A percentile compares a stretch with the other conserved stretches of the same genome.
These are phyloP conservation scores for Oryza longistaminata DNA, from an alignment of 176 grass and related monocot species.

Conservation along the genomic window DNA sequence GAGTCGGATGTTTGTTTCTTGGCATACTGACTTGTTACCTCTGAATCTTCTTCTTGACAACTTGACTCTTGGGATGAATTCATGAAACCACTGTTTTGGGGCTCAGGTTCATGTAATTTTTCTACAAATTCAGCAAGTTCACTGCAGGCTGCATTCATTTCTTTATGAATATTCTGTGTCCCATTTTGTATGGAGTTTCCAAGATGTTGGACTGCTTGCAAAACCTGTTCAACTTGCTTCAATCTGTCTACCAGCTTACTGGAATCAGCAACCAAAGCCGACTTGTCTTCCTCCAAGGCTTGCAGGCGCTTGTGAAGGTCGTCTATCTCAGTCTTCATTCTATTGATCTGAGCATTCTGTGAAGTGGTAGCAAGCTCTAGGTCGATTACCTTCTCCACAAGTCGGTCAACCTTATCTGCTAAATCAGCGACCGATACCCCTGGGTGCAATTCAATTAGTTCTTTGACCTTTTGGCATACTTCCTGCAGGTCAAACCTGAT, in stretches of 20 bases:
- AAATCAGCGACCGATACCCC: conserved; percentile 56
- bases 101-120: conserved; percentile 39
- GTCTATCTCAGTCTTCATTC: conserved; percentile 61
- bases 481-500: conserved; percentile 52
- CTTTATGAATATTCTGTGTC: conserved; percentile 40
- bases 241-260: conserved; percentile 49
- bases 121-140: conserved; percentile 50
- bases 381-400: conserved; percentile 62
- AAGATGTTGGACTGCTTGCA: conserved; percentile 46
- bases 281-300: conserved; percentile 52
- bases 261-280: conserved; percentile 37
- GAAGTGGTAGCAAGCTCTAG: conserved; percentile 61
- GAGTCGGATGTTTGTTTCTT: conserved; percentile 21
- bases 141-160: conserved; percentile 43
- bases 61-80: conserved; percentile 27
- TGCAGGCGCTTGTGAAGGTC: conserved; percentile 51
- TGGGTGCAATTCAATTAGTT: conserved; percentile 46
- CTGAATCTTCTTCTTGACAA: conserved; percentile 14
- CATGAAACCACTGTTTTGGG: background rate
- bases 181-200: conserved; percentile 43
- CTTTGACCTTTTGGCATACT: conserved; percentile 53
- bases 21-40: conserved; percentile 18
- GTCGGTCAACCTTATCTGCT: conserved; percentile 60
- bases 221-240: conserved; percentile 50
- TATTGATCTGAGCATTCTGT: conserved; percentile 61